These are phyloP conservation scores for Geotrichum australiense DNA, from an alignment of 1,139 yeast species.

Conservation along the genomic window DNA sequence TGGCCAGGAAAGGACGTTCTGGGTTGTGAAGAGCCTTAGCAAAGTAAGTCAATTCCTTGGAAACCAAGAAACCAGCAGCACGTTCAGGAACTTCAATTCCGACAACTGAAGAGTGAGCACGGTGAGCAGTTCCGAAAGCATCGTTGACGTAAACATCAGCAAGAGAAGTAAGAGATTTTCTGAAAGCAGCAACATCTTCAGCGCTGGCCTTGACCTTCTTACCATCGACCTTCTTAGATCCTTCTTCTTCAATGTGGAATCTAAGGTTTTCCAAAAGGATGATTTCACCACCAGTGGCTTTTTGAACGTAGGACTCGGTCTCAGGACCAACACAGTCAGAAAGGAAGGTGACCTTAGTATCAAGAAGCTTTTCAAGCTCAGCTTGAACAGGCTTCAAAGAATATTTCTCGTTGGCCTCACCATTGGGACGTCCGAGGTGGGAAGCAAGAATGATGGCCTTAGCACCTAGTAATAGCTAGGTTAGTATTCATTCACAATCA, in stretches of 20 bases:
- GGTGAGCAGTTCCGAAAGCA: constrained; percentile 98
- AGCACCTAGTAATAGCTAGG: constrained; percentile 44
- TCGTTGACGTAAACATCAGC: constrained; percentile 96
- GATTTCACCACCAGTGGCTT: constrained; percentile 62
- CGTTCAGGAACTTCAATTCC: constrained; percentile 88
- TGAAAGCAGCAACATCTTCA: constrained; percentile 75
- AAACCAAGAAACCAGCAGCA: constrained; percentile 96
- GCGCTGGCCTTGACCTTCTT: constrained; percentile 83
- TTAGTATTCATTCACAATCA: too few relatives aligned
- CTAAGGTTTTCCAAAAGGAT: constrained; percentile 91
- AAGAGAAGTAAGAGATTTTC: constrained; percentile 75
- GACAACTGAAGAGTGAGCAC: constrained; percentile 98
- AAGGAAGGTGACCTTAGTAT: constrained; percentile 66
- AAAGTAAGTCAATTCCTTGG: constrained; percentile 91
- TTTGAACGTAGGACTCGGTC: constrained; percentile 69
- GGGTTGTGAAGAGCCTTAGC: constrained; percentile 98
- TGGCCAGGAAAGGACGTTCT: constrained; percentile 93
- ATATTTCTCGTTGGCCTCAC: constrained; percentile 73
- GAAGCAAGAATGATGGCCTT: constrained; percentile 87
- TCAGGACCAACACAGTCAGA: constrained; percentile 83
- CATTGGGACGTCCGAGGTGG: constrained; percentile 97
- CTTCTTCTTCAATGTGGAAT: constrained; percentile 95
- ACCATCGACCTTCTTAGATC: constrained; percentile 84
- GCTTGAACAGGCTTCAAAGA: constrained; percentile 87
- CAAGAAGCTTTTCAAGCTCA: constrained; percentile 71